Evolutionary conservation across 352 stramenopile species (phyloP), one percentile per base, ranked within the genome.

Genomic region (Globisporangium rhizosaccharum): DNA sequence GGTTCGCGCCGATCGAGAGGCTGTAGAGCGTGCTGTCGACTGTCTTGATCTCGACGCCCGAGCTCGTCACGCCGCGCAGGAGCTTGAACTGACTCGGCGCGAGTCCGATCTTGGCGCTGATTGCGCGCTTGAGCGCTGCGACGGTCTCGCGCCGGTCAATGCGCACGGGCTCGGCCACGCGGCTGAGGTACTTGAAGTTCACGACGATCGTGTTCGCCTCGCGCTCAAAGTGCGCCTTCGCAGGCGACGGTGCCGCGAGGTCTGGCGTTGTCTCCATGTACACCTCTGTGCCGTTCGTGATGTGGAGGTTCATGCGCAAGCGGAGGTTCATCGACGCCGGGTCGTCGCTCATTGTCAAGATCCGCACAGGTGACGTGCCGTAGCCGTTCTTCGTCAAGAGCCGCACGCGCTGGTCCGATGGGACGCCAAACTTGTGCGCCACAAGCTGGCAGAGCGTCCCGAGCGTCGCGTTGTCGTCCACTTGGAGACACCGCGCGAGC

Each of bases 71-170:
- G 1, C 83, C 83, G 23, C 84, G 84, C n/a, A 89, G 62, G 25
- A 94, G 56, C 65, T 94, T 94, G 59, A 94, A 94, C 37, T 76
- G 66, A 36, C 85, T 71, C 1, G 70, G 59, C 0, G 71, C 56
- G 26, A 92, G 52, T 0, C 61, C 66, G 28, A 94, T 77, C 48
- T 71, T 72, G 7, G 41, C 53, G 39, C 66, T 67, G 53, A 94
- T 89, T 30, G 61, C 71, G 25, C 78, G 67, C 49, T 94, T 94
- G 28, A 94, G 54, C 17, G 51, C 58, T 0, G 68, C 63, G 11
- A 91, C 72, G 0, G 76, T 89, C 41, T 94, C 75, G 51, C 84
- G 71, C n/a, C 84, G 70, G 48, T 94, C 84, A 28, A 94, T 89
- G 12, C 69, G 71, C 59, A 94, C 76, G 5, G 70, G 67, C 62